These are phyloP conservation scores for Pulveroboletus ravenelii DNA, from an alignment of 768 basidiomycete genomes.

Conservation along the genomic window DNA sequence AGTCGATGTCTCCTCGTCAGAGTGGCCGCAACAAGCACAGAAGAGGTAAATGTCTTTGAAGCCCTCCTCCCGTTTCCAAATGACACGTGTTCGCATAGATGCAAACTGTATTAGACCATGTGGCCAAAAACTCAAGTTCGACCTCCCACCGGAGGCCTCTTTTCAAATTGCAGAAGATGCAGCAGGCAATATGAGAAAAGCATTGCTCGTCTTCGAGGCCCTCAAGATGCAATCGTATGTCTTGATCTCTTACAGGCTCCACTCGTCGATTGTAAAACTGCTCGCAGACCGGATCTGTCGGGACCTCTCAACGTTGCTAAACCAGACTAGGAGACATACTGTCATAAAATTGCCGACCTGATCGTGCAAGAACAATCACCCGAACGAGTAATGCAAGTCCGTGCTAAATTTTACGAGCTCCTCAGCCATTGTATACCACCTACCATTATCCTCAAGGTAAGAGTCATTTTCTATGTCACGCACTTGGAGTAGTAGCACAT, in stretches of 20 bases:
- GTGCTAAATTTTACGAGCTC: slow-evolving; percentile 34
- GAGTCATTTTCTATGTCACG: slow-evolving; percentile 11
- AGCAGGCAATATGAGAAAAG: slow-evolving; percentile 90
- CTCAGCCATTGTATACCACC: too few relatives aligned
- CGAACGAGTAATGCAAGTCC: slow-evolving; percentile 84
- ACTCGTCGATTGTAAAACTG: neutral
- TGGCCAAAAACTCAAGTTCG: slow-evolving; percentile 78
- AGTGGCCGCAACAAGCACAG: slow-evolving; percentile 78
- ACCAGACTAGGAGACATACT: slow-evolving; percentile 99
- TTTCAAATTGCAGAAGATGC: slow-evolving; percentile 76
- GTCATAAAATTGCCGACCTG: slow-evolving; percentile 84
- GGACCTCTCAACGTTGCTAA: slow-evolving; percentile 82
- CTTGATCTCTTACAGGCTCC: neutral
- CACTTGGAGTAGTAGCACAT: neutral
- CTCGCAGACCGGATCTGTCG: slow-evolving; percentile 69
- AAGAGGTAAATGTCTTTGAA: slow-evolving; percentile 53
- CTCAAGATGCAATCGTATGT: slow-evolving; percentile 93
- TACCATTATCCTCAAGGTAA: slow-evolving; percentile 83
- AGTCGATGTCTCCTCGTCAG: slow-evolving; percentile 92
- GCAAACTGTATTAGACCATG: slow-evolving; percentile 67
- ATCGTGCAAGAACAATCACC: slow-evolving; percentile 90
- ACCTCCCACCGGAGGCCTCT: slow-evolving; percentile 73
- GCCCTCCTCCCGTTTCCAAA: neutral
- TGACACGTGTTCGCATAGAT: slow-evolving; percentile 49
- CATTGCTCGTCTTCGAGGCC: slow-evolving; percentile 90